These are phyloP conservation scores for Pistacia vera DNA, from an alignment of 345 rosid species.

Conservation along the genomic window DNA sequence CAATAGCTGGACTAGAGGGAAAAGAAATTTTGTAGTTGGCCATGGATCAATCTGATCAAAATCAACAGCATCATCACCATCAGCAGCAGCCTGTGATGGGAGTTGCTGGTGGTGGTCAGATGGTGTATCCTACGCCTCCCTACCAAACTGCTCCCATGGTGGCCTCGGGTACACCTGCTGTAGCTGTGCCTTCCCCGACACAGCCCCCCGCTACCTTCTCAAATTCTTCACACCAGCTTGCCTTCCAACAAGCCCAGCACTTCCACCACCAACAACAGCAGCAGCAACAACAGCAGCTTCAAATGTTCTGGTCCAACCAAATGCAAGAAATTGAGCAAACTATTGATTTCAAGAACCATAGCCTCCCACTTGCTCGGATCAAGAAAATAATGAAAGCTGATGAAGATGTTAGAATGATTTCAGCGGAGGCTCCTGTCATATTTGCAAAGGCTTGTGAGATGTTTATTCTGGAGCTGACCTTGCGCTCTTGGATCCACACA, in stretches of 20 bases:
- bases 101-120: constrained; percentile 42
- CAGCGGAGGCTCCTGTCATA: constrained; percentile 62
- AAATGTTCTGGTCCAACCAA: constrained; percentile 55
- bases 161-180: constrained; percentile 52
- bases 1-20: constrained; percentile 11
- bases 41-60: constrained; percentile 64
- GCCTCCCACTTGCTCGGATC: constrained; percentile 57
- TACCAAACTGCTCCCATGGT: constrained; percentile 49
- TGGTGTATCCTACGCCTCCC: constrained; percentile 48
- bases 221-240: constrained; percentile 36
- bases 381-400: constrained; percentile 73
- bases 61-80: constrained; percentile 41
- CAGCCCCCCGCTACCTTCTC: constrained; percentile 27
- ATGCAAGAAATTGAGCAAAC: constrained; percentile 62
- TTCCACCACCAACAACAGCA: constrained; percentile 56
- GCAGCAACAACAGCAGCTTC: constrained; percentile 55
- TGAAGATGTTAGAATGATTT: constrained; percentile 63
- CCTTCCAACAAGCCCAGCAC: constrained; percentile 59
- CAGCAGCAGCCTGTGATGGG: constrained; percentile 51
- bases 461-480: constrained; percentile 54
- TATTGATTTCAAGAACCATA: constrained; percentile 56
- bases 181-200: constrained; percentile 36
- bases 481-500: constrained; percentile 64
- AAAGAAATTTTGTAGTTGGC: neutral
- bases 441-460: constrained; percentile 67